A percentile compares a stretch with the other conserved stretches of the same genome.
phyloP scores from a whole-genome alignment of 805 yeast species.

The Hanseniaspora clermontiae region DNA sequence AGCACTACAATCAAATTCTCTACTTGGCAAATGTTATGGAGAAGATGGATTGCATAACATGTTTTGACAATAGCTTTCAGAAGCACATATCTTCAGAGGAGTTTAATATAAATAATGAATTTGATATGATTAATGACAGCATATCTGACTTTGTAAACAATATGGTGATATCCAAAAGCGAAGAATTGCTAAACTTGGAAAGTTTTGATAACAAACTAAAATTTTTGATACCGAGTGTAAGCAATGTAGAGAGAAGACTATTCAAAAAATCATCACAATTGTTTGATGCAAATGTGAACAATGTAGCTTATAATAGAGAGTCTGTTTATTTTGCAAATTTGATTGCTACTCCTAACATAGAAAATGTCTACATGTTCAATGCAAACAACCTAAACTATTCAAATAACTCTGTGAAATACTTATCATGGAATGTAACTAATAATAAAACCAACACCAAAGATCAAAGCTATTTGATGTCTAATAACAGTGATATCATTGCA shows the following conservation, averaged over 20 bases:
- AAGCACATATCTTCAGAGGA: neutral
- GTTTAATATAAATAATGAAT: neutral
- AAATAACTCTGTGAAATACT: neutral
- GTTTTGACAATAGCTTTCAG: conserved; percentile 10
- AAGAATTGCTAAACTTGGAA: neutral
- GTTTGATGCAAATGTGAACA: neutral
- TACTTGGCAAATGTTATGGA: conserved; percentile 73
- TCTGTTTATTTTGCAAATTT: conserved; percentile 1
- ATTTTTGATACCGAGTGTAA: conserved; percentile 8
- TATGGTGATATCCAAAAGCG: conserved; percentile 1
- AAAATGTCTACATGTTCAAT: conserved; percentile 1
- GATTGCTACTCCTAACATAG: neutral
- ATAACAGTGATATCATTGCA: neutral
- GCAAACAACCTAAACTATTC: neutral
- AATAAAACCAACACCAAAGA: neutral
- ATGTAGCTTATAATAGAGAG: neutral
- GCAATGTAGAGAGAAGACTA: neutral
- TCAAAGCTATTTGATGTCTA: conserved; percentile 3
- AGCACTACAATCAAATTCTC: conserved; percentile 82
- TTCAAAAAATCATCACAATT: conserved; percentile 2
- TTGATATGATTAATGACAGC: neutral
- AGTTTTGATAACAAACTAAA: conserved; percentile 3
- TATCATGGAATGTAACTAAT: neutral
- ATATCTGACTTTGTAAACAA: conserved; percentile 1
- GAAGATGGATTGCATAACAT: conserved; percentile 10